Evolutionary conservation across 2,329 filamentous ascomycete species (phyloP).

Genomic region (Aspergillus hiratsukae): DNA sequence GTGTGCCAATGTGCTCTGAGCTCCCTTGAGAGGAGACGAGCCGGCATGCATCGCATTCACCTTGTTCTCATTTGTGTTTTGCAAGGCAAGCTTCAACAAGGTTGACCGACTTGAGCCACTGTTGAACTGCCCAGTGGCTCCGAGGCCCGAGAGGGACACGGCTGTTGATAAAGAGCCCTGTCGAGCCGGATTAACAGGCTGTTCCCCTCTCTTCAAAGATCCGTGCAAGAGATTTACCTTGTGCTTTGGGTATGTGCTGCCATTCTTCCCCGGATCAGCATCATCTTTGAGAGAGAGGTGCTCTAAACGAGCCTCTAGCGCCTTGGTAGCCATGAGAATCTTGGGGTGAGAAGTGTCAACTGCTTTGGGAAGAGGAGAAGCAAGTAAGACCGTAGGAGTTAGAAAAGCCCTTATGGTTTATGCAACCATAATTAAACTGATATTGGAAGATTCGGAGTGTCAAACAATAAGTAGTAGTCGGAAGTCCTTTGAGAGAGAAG

Average conservation of each 20-base stretch:
- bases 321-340: conserved; percentile 64
- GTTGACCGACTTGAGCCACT: conserved; percentile 64
- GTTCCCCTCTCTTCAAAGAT: not conserved
- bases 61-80: conserved; percentile 65
- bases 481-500: conserved; percentile 2
- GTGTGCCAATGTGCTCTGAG: conserved; percentile 35
- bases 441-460: not conserved
- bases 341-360: conserved; percentile 3
- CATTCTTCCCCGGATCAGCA: conserved; percentile 60
- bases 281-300: conserved; percentile 85
- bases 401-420: conserved; percentile 1
- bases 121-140: conserved; percentile 37
- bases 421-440: conserved; percentile 9
- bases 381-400: conserved; percentile 5
- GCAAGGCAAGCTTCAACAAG: conserved; percentile 78
- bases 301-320: conserved; percentile 83
- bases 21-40: conserved; percentile 63
- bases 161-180: conserved; percentile 46
- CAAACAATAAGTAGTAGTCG: conserved; percentile 3
- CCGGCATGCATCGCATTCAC: conserved; percentile 49
- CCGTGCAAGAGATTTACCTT: conserved; percentile 57
- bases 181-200: conserved; percentile 15
- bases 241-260: conserved; percentile 61
- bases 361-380: conserved; percentile 4
- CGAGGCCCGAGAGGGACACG: conserved; percentile 47